Evolutionary conservation across 2,329 filamentous ascomycete species (phyloP), one percentile per base, ranked within the genome.

Genomic region (Cladosporium sp.): DNA sequence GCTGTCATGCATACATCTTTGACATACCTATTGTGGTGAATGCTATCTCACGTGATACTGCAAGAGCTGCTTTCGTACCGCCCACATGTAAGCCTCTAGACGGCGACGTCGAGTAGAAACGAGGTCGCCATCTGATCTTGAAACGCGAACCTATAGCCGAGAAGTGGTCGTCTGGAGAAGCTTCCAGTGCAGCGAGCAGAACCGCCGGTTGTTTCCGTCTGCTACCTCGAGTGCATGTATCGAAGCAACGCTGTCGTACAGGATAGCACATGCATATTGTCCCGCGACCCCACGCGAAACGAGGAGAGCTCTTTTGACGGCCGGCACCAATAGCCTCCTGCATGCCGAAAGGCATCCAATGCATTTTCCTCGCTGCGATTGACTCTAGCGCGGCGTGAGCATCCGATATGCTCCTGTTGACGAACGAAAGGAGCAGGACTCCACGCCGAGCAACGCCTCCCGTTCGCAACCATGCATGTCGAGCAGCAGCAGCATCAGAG

Each of bases 221-320:
- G 52, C 30, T 55, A 34, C 52, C 52, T 34, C 26, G 3, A 47
- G n/a, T n/a, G 7, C 38, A 44, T n/a, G 38, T 47, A 47, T 55
- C 52, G n/a, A 55, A 32, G 51, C 28, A 55, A n/a, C 52, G 28
- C 52, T 34, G 52, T 55, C 52, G 52, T 55, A 34, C 52, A 55
- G 28, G 52, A 55, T 34, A 55, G 32, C 52, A 34, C 52, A 55
- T 55, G 52, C 52, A 55, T 55, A 34, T 21, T 12, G n/a, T 12
- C 28, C 52, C 32, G 52, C 52, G 32, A 30, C 18, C 52, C 28
- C 28, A 55, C 32, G 52, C 52, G 52, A 55, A 55, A 55, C 52
- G 52, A 55, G 52, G 26, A n/a, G 52, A 55, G 52, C 52, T 55
- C 52, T 34, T 55, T 18, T 58, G 55, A 58, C 21, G n/a, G 24